Evolutionary conservation across 768 basidiomycete species (phyloP).

Genomic region (Leucocoprinus sp.): DNA sequence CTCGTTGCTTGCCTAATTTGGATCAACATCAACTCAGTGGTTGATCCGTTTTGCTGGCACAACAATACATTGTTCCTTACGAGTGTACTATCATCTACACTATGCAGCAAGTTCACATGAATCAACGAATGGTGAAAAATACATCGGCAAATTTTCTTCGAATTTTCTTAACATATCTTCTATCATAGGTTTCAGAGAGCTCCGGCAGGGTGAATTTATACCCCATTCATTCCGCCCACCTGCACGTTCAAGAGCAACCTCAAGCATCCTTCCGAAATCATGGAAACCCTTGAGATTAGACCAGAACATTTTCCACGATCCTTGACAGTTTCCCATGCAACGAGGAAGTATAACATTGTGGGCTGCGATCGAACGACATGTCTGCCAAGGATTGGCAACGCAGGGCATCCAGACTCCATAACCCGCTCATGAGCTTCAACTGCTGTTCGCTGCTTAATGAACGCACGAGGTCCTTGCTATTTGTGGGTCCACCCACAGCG

Average conservation of each 20-base stretch:
- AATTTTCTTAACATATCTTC: neutral
- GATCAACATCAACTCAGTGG: no score
- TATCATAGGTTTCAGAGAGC: neutral
- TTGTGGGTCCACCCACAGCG: neutral
- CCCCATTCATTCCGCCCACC: neutral
- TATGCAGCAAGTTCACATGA: neutral
- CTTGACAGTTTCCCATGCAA: neutral
- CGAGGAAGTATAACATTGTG: neutral
- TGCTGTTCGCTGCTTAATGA: neutral
- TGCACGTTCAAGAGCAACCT: neutral
- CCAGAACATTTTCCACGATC: neutral
- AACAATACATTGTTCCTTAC: no score
- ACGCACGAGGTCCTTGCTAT: neutral
- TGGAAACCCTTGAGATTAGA: neutral
- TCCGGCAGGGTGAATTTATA: neutral
- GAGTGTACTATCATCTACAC: no score
- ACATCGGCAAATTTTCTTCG: neutral
- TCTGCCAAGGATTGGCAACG: neutral
- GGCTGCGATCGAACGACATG: neutral
- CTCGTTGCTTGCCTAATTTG: slow-evolving; percentile 6
- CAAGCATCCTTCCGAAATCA: neutral
- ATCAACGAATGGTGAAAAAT: neutral
- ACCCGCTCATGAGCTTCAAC: neutral
- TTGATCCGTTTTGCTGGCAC: slow-evolving; percentile 7
- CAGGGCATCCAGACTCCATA: slow-evolving; percentile 1